Evolutionary conservation across 495 filamentous ascomycete species (phyloP).

Genomic region (Glutinoglossum americanum): DNA sequence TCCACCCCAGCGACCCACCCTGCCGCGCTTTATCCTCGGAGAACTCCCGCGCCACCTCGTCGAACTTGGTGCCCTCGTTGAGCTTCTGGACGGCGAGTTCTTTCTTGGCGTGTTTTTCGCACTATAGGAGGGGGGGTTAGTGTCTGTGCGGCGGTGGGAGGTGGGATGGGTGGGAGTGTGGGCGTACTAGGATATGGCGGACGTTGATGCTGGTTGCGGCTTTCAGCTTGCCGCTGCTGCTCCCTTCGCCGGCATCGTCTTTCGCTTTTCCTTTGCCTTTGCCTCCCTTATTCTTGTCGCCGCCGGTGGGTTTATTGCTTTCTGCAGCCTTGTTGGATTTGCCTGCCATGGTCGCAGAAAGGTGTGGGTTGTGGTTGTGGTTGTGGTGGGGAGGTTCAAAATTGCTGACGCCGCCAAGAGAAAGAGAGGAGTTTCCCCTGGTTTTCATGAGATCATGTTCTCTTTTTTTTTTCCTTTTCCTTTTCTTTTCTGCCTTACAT

Average conservation of each 20-base stretch:
- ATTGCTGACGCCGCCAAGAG: too few species aligned
- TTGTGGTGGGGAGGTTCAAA: background rate
- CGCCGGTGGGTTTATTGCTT: slow-evolving; percentile 24
- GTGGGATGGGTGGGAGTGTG: background rate
- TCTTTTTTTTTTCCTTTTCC: too few species aligned
- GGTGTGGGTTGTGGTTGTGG: background rate
- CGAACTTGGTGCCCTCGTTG: slow-evolving; percentile 57
- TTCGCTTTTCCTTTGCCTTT: slow-evolving; percentile 28
- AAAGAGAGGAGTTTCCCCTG: background rate
- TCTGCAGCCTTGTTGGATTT: slow-evolving; percentile 32
- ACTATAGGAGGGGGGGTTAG: slow-evolving; percentile 25
- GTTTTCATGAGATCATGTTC: background rate
- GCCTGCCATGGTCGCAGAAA: too few species aligned
- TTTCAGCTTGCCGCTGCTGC: slow-evolving; percentile 30
- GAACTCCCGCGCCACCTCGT: slow-evolving; percentile 68
- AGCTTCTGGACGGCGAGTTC: slow-evolving; percentile 71
- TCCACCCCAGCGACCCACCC: slow-evolving; percentile 72
- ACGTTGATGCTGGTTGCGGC: slow-evolving; percentile 64
- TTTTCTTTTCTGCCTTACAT: background rate
- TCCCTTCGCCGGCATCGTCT: slow-evolving; percentile 19
- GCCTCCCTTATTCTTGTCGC: slow-evolving; percentile 11
- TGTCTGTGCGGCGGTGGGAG: background rate
- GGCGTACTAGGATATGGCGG: slow-evolving; percentile 61
- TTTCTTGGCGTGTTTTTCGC: slow-evolving; percentile 72
- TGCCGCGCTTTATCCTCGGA: slow-evolving; percentile 77